Conservation (phyloP, 495 filamentous ascomycete species). For the Lentithecium fluviatile region DNA sequence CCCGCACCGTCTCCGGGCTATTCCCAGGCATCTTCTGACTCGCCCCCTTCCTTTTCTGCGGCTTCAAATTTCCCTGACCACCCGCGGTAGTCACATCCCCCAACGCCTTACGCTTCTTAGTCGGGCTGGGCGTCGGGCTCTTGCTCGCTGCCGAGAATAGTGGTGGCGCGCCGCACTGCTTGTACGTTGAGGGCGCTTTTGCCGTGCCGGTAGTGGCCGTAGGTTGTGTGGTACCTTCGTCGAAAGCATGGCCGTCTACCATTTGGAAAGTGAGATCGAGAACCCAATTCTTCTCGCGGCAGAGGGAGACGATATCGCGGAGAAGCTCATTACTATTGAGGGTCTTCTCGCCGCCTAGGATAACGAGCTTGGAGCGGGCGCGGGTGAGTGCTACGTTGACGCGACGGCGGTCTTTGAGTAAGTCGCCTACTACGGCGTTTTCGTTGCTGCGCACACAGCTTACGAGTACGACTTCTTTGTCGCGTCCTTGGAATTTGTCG, state of each 20-base stretch:
- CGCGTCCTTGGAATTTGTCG: conserved; percentile 92
- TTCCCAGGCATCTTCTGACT: conserved; percentile 5
- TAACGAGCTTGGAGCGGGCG: conserved; percentile 83
- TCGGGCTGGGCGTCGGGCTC: conserved; percentile 17
- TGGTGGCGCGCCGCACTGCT: neutral
- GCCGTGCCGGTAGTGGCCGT: too few species aligned
- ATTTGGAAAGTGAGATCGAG: conserved; percentile 65
- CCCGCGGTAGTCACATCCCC: conserved; percentile 15
- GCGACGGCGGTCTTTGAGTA: conserved; percentile 86
- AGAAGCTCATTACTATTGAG: conserved; percentile 74
- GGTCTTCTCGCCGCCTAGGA: conserved; percentile 77
- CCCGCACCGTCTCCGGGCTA: neutral
- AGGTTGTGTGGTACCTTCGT: conserved; percentile 48
- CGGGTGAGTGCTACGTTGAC: conserved; percentile 96
- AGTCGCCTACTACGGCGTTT: conserved; percentile 73
- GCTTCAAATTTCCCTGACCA: neutral
- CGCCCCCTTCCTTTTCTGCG: conserved; percentile 5
- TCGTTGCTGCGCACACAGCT: conserved; percentile 85
- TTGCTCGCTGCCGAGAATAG: neutral
- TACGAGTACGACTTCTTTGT: conserved; percentile 88
- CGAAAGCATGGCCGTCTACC: conserved; percentile 66
- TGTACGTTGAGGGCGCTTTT: conserved; percentile 3
- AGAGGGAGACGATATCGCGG: conserved; percentile 67
- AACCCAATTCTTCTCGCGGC: conserved; percentile 71
- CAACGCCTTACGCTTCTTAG: conserved; percentile 21